Evolutionary conservation across 192 early-diverging fungal species (phyloP).

Genomic region (Rhizoclosmatium globosum): DNA sequence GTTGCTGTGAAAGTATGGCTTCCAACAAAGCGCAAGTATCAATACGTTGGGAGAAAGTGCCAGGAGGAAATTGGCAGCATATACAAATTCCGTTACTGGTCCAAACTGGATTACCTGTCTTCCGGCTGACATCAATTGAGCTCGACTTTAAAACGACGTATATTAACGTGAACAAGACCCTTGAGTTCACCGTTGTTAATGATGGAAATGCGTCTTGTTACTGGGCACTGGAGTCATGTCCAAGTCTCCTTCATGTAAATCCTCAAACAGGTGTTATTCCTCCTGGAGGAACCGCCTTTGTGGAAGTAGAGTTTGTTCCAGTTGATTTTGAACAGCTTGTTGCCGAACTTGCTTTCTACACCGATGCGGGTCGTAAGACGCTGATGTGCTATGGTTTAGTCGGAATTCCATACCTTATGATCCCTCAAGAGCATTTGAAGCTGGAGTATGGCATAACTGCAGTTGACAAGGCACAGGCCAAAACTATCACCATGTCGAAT

Average conservation of each 20-base stretch:
- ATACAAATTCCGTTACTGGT: conserved; percentile 54
- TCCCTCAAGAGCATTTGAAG: conserved; percentile 45
- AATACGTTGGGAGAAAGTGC: conserved; percentile 59
- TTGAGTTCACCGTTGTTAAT: conserved; percentile 56
- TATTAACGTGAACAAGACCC: conserved; percentile 63
- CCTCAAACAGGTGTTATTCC: conserved; percentile 50
- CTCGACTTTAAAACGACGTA: conserved; percentile 71
- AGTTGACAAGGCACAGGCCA: conserved; percentile 58
- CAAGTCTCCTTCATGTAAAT: conserved; percentile 38
- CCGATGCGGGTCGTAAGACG: conserved; percentile 61
- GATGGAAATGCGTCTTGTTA: conserved; percentile 68
- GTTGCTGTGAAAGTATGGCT: conserved; percentile 50
- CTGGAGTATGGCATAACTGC: conserved; percentile 65
- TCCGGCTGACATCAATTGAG: conserved; percentile 60
- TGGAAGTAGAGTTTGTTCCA: conserved; percentile 60
- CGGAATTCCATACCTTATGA: conserved; percentile 65
- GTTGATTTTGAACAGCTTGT: conserved; percentile 54
- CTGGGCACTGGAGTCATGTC: conserved; percentile 52
- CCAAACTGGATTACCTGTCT: conserved; percentile 62
- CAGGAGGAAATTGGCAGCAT: conserved; percentile 54
- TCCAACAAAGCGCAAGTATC: conserved; percentile 40
- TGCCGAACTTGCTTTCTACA: conserved; percentile 56
- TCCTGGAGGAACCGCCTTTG: conserved; percentile 50
- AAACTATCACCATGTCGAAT: conserved; percentile 53
- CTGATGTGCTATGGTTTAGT: conserved; percentile 67